These are phyloP conservation scores for Paraurostyla sp. DNA, from an alignment of 73 alveolate species.

Conservation along the genomic window DNA sequence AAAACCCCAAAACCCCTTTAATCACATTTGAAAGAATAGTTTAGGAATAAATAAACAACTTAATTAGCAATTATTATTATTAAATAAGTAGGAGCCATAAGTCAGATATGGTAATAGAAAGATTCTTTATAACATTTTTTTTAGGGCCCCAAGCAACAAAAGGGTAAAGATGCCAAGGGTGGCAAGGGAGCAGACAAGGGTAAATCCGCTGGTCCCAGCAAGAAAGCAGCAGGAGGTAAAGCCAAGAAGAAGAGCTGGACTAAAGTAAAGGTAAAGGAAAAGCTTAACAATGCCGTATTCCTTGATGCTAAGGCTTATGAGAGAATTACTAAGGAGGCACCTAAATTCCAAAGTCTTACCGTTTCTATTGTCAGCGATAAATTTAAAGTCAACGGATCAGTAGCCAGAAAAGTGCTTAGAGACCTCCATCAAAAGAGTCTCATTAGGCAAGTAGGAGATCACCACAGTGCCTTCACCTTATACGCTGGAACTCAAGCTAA, in stretches of 20 bases:
- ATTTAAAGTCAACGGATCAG: constrained; percentile 80
- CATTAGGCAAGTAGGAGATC: constrained; percentile 83
- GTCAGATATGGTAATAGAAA: constrained; percentile 35
- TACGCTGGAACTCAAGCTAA: constrained; percentile 73
- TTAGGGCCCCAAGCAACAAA: constrained; percentile 47
- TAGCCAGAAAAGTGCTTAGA: constrained; percentile 84
- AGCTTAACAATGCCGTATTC: constrained; percentile 86
- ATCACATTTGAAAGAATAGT: no score
- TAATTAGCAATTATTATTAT: constrained; percentile 42
- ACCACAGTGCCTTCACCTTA: constrained; percentile 63
- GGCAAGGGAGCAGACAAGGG: constrained; percentile 53
- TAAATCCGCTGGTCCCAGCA: constrained; percentile 52
- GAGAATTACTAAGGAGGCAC: constrained; percentile 83
- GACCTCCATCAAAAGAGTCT: constrained; percentile 79
- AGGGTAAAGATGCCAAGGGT: constrained; percentile 70
- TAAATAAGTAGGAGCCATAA: constrained; percentile 56
- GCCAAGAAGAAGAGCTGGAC: constrained; percentile 90
- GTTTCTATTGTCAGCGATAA: constrained; percentile 81
- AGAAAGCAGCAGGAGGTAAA: constrained; percentile 75
- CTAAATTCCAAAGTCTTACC: constrained; percentile 81
- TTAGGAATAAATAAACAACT: neutral
- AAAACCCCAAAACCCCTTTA: no score
- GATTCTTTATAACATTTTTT: neutral
- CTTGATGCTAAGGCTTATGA: constrained; percentile 85
- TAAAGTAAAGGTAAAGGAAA: constrained; percentile 89